phyloP scores from a whole-genome alignment of 495 filamentous ascomycete species.

The Annulohypoxylon nitens region DNA sequence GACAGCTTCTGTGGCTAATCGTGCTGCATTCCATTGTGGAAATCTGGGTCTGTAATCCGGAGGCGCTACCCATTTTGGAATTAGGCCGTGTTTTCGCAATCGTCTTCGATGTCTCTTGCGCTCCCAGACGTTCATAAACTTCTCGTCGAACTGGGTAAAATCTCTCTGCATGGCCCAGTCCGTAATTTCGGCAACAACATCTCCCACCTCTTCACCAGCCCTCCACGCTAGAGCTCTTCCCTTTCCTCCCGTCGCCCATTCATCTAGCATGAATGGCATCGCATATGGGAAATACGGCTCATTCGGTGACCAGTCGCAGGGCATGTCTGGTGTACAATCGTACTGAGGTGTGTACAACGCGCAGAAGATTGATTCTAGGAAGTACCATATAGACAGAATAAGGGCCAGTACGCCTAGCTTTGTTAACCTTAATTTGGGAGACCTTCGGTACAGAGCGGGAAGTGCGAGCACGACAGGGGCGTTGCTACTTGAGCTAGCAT shows the following conservation, averaged over 20 bases:
- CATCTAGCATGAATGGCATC: slow-evolving; percentile 68
- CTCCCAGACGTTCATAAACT: slow-evolving; percentile 50
- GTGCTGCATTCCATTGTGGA: slow-evolving; percentile 52
- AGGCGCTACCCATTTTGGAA: slow-evolving; percentile 48
- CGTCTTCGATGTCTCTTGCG: slow-evolving; percentile 57
- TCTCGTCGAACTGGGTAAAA: slow-evolving; percentile 53
- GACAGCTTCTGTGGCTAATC: slow-evolving; percentile 50
- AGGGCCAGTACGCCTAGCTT: slow-evolving; percentile 66
- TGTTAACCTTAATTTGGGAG: slow-evolving; percentile 66
- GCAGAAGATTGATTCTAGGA: slow-evolving; percentile 72
- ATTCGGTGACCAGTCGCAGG: slow-evolving; percentile 62
- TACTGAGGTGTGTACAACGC: slow-evolving; percentile 68
- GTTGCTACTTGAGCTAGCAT: slow-evolving; percentile 42
- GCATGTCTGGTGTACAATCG: slow-evolving; percentile 59
- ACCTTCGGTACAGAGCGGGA: slow-evolving; percentile 69
- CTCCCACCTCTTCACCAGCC: slow-evolving; percentile 54
- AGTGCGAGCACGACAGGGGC: slow-evolving; percentile 64
- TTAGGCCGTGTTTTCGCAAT: slow-evolving; percentile 56
- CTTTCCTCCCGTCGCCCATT: slow-evolving; percentile 63
- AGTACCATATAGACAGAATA: slow-evolving; percentile 66
- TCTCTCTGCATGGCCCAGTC: slow-evolving; percentile 58
- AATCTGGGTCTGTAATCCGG: slow-evolving; percentile 53
- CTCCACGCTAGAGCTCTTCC: slow-evolving; percentile 50
- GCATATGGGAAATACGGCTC: slow-evolving; percentile 67
- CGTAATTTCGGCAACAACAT: slow-evolving; percentile 57